phyloP scores from a whole-genome alignment of 2,329 filamentous ascomycete species.

The Aspergillus sp. region DNA sequence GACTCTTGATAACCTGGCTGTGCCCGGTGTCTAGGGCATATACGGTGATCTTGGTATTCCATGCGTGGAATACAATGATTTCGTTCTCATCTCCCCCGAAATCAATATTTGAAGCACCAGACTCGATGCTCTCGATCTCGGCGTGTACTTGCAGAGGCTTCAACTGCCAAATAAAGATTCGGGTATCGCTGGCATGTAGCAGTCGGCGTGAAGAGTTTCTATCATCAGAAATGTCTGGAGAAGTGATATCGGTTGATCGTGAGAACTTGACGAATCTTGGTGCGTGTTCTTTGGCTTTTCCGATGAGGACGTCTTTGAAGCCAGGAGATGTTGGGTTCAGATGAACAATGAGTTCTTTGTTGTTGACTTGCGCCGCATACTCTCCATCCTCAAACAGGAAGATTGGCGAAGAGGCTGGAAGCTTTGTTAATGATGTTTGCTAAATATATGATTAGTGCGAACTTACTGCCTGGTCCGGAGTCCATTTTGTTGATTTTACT shows the following conservation, averaged over 20 bases:
- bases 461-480: conserved; percentile 24
- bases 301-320: conserved; percentile 29
- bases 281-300: conserved; percentile 30
- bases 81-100: conserved; percentile 38
- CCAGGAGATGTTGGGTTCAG: conserved; percentile 26
- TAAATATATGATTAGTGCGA: not conserved
- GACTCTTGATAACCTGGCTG: conserved; percentile 38
- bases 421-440: not conserved
- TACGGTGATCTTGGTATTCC: conserved; percentile 38
- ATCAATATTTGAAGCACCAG: conserved; percentile 33
- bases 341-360: conserved; percentile 33
- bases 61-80: conserved; percentile 38
- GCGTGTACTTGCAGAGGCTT: conserved; percentile 35
- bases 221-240: not conserved
- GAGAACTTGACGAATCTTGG: conserved; percentile 33
- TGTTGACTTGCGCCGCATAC: conserved; percentile 26
- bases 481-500: conserved; percentile 23
- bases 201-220: conserved; percentile 27
- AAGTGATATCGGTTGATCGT: conserved; percentile 4
- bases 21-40: conserved; percentile 33
- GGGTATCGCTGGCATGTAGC: conserved; percentile 32
- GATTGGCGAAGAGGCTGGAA: conserved; percentile 13
- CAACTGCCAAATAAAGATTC: conserved; percentile 37
- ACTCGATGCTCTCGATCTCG: conserved; percentile 41
- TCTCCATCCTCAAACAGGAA: conserved; percentile 30